Evolutionary conservation across 2,329 filamentous ascomycete species (phyloP), one percentile per base, ranked within the genome.

Genomic region (Blumeria hordei): DNA sequence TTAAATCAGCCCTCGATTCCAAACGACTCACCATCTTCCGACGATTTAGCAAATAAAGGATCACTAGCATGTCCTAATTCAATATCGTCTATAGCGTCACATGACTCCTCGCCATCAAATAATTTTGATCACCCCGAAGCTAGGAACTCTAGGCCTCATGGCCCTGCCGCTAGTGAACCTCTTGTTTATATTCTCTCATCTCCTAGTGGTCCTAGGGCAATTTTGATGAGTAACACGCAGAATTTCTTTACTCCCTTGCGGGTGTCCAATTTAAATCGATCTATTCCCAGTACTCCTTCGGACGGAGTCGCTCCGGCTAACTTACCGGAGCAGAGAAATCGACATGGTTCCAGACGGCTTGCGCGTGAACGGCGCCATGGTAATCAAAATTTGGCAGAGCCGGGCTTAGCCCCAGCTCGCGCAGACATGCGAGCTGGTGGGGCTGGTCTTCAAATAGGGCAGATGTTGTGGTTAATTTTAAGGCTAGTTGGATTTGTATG

Each of bases 111-210:
- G 4, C 9, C 49, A 12, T 16, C 32, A 5, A 51, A 16, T 18
- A 5, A 32, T 16, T 6, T 5, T 16, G 49, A 51, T n/a, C 11
- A 32, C 35, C 11, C 21, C 3, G 33, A 34, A 36, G 32, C 47
- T 56, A 50, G 39, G 59, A 59, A 14, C 57, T 28, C 55, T 33
- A 47, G 55, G 45, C 18, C 57, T 28, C 33, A 62, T 12, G 21
- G 34, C 6, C 44, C 12, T 18, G 28, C 47, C 6, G 51, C 64
- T 16, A 63, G 63, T 35, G 67, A 67, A 28, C 68, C 72, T 0
- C 73, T 77, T 57, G 74, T 80, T 1, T 81, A 80, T 59, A 73
- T 82, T 28, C 63, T 82, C 6, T 75, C 72, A 14, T 81, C 78
- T 0, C 77, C 78, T 0, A 69, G 70, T 44, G 78, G 78, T 0